phyloP scores from a whole-genome alignment of 331 rosid species.

The Saraca asoca region DNA sequence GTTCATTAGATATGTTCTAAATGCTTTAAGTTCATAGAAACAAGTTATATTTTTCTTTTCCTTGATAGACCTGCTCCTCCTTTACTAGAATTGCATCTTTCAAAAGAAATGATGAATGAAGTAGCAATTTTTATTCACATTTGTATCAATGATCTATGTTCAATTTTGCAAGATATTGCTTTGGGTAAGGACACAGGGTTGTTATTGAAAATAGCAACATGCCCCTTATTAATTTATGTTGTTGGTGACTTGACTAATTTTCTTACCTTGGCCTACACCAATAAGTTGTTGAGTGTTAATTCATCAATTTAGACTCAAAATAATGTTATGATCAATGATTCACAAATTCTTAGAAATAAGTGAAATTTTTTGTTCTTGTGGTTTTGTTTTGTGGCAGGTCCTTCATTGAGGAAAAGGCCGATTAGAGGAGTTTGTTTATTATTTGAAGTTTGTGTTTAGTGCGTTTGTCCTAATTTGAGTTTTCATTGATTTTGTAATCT shows the following conservation, averaged over 20 bases:
- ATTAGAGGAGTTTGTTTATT: no score
- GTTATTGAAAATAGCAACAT: slow-evolving; percentile 85
- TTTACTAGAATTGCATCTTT: slow-evolving; percentile 72
- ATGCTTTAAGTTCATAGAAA: slow-evolving; percentile 6
- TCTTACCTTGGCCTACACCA: slow-evolving; percentile 67
- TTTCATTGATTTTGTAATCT: no score
- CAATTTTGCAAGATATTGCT: slow-evolving; percentile 72
- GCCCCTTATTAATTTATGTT: slow-evolving; percentile 58
- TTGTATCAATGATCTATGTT: slow-evolving; percentile 57
- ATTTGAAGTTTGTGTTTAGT: no score
- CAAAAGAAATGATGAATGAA: slow-evolving; percentile 81
- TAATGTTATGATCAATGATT: neutral
- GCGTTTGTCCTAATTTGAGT: no score
- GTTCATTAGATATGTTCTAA: neutral
- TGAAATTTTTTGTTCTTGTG: slow-evolving; percentile 24
- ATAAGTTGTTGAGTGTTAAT: slow-evolving; percentile 52
- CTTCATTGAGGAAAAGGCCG: no score
- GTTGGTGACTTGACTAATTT: slow-evolving; percentile 86
- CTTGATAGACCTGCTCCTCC: slow-evolving; percentile 89
- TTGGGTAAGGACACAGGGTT: slow-evolving; percentile 71
- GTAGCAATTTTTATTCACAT: slow-evolving; percentile 54
- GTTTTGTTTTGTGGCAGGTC: slow-evolving; percentile 60
- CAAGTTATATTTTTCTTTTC: slow-evolving; percentile 15
- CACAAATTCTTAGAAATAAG: slow-evolving; percentile 20
- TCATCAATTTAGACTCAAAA: neutral